Conservation (phyloP, 225 moss, liverwort and hornwort genomes). For the Pseudisothecium myosuroides region DNA sequence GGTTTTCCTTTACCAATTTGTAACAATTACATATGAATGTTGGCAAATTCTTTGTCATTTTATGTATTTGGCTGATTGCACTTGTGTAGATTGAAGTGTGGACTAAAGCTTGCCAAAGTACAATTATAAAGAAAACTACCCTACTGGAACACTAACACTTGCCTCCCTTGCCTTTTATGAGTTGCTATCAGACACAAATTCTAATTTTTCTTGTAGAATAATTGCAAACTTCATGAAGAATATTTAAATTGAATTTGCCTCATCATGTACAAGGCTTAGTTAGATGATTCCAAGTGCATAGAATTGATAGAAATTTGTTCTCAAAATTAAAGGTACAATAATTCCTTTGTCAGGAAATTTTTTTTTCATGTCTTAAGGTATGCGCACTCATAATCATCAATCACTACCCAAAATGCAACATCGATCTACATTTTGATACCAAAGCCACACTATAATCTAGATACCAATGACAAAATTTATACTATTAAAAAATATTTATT, state of each 20-base stretch:
- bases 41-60: background rate
- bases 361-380: too few species aligned
- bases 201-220: background rate
- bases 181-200: background rate
- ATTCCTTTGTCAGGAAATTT: too few species aligned
- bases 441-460: background rate
- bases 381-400: too few species aligned
- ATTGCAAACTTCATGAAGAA: background rate
- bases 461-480: background rate
- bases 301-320: background rate
- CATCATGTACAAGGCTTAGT: background rate
- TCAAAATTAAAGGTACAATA: background rate
- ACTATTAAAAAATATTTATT: too few species aligned
- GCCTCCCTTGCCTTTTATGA: rapidly evolving
- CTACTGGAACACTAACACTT: background rate
- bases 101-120: background rate
- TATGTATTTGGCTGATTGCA: rapidly evolving
- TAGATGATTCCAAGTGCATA: background rate
- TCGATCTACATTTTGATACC: background rate
- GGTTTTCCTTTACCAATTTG: background rate
- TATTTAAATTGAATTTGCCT: background rate
- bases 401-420: background rate
- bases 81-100: background rate
- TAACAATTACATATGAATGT: background rate
- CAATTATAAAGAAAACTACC: background rate